Percentiles rank a stretch among this genome's conserved stretches.
Evolutionary conservation across 2,329 filamentous ascomycete genomes (phyloP).

Genomic region (Diaporthe sp.): DNA sequence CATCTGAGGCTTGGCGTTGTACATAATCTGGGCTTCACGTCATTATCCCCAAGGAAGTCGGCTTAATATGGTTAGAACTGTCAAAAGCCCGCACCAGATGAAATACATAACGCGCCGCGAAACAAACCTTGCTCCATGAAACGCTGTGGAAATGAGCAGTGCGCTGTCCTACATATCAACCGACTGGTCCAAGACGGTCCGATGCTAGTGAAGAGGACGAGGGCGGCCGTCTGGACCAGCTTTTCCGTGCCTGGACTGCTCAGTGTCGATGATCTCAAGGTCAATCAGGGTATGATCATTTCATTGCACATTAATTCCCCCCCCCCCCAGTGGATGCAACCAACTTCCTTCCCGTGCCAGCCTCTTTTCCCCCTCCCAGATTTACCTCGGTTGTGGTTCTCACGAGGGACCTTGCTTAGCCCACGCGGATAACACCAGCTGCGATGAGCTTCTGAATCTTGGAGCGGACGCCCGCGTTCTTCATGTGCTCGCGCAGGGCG

Average conservation of each 20-base stretch:
- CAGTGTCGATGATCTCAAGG: not conserved
- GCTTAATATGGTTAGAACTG: conserved; percentile 4
- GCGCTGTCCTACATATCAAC: not conserved
- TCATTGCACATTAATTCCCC: conserved; percentile 26
- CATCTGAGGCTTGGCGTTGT: not conserved
- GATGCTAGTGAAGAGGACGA: not conserved
- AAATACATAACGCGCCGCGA: not conserved
- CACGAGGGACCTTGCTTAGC: conserved; percentile 43
- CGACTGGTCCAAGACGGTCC: not conserved
- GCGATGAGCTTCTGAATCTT: conserved; percentile 97
- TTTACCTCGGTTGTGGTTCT: not conserved
- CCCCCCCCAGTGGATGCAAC: not conserved
- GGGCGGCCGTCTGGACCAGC: not conserved
- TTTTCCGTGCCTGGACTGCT: not conserved
- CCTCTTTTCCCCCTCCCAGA: no score
- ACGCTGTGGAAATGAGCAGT: conserved; percentile 3
- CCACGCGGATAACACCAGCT: conserved; percentile 89
- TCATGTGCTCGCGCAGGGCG: conserved; percentile 96
- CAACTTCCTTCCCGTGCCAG: not conserved
- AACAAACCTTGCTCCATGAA: not conserved
- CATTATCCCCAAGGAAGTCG: not conserved
- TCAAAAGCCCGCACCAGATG: not conserved
- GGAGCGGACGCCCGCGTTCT: conserved; percentile 83
- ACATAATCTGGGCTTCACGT: not conserved
- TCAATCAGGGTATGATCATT: conserved; percentile 32